phyloP scores from a whole-genome alignment of 1,284 basidiomycete species.

The Psilocybe mexicana region DNA sequence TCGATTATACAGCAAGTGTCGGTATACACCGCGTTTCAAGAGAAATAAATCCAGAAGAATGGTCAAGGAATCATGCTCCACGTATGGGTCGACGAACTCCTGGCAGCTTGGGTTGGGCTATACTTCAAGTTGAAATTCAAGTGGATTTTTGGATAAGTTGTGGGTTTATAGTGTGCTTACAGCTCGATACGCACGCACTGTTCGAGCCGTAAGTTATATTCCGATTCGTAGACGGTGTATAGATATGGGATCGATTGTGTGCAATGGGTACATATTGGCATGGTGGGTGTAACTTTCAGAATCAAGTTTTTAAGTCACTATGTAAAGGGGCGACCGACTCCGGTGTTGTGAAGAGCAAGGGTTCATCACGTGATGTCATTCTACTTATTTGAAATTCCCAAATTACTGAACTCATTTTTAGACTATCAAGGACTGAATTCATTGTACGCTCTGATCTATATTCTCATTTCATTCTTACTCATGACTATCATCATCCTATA shows the following conservation, averaged over 20 bases:
- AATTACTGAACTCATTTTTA: too few species aligned
- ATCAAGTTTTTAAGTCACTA: background rate
- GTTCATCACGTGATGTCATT: background rate
- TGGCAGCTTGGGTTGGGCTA: conserved; percentile 55
- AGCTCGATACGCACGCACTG: conserved; percentile 62
- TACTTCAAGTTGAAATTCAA: conserved; percentile 5
- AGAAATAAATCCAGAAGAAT: conserved; percentile 85
- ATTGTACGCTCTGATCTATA: too few species aligned
- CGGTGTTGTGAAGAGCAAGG: background rate
- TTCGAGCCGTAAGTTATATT: conserved; percentile 78
- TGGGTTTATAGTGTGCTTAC: conserved; percentile 1
- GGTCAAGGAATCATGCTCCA: conserved; percentile 82
- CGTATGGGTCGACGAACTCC: conserved; percentile 84
- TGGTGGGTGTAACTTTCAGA: conserved; percentile 28
- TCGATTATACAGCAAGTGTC: conserved; percentile 89
- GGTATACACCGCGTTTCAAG: conserved; percentile 84
- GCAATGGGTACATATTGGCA: conserved; percentile 86
- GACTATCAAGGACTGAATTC: too few species aligned
- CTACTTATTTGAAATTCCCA: too few species aligned
- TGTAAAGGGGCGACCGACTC: too few species aligned
- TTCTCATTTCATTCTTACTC: too few species aligned
- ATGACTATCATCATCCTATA: too few species aligned
- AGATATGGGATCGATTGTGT: conserved; percentile 67
- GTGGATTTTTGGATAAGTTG: background rate
- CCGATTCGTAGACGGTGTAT: conserved; percentile 86